These are phyloP conservation scores for Aspergillus puulaauensis DNA, from an alignment of 2,329 filamentous ascomycete genomes.

Conservation along the genomic window DNA sequence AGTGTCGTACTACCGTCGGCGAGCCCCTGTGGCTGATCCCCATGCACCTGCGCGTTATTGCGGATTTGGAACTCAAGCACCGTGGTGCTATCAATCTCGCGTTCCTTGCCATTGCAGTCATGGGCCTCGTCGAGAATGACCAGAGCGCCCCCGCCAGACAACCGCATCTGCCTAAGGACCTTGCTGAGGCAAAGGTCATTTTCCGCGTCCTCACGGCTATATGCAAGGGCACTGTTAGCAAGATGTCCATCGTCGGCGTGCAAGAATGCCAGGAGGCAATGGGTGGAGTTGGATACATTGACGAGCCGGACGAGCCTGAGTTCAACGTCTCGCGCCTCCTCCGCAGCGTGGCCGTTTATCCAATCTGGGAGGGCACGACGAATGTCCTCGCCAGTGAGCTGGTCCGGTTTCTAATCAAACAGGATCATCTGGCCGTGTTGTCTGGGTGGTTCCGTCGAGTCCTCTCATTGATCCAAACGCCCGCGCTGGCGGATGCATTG, in stretches of 20 bases:
- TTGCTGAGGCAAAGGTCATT: constrained; percentile 24
- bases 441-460: background rate
- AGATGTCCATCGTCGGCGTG: constrained; percentile 29
- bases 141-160: background rate
- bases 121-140: constrained; percentile 54
- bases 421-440: background rate
- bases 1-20: constrained; percentile 37
- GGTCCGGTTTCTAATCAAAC: background rate
- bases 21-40: constrained; percentile 40
- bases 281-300: constrained; percentile 41
- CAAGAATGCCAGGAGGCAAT: constrained; percentile 41
- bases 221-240: constrained; percentile 37
- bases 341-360: constrained; percentile 58
- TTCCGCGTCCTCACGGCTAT: constrained; percentile 31
- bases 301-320: constrained; percentile 52
- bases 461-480: background rate
- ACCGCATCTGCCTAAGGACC: constrained; percentile 27
- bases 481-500: background rate
- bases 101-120: constrained; percentile 33
- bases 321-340: constrained; percentile 67
- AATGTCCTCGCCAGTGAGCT: constrained; percentile 58
- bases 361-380: constrained; percentile 72
- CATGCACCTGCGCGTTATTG: constrained; percentile 42
- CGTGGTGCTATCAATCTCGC: constrained; percentile 37
- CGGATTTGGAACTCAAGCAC: constrained; percentile 41